Evolutionary conservation across 2,329 filamentous ascomycete species (phyloP).

Genomic region (Colletotrichum shisoi): DNA sequence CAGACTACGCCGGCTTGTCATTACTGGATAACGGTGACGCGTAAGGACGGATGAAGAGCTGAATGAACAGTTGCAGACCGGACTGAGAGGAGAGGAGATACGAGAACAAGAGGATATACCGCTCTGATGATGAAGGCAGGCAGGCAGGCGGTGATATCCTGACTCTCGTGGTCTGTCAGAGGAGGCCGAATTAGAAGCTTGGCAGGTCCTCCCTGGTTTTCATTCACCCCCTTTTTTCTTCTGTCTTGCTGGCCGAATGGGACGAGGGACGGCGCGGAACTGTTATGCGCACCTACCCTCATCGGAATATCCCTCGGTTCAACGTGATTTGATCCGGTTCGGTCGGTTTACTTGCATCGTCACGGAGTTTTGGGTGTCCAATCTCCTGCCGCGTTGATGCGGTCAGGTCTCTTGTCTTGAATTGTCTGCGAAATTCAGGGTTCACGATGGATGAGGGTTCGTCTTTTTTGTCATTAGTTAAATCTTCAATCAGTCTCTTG

Average conservation of each 20-base stretch:
- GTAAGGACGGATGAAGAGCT: neutral
- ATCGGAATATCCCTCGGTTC: neutral
- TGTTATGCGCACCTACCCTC: neutral
- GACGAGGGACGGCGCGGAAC: neutral
- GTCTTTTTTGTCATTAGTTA: neutral
- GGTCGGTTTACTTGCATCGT: conserved; percentile 9
- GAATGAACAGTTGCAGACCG: too few relatives aligned
- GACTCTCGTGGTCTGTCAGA: too few relatives aligned
- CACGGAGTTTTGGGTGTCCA: conserved; percentile 9
- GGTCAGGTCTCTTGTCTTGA: neutral
- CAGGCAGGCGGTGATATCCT: too few relatives aligned
- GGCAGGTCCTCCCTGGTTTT: neutral
- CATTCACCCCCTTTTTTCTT: neutral
- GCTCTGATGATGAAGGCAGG: too few relatives aligned
- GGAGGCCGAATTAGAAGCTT: too few relatives aligned
- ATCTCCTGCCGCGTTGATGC: neutral
- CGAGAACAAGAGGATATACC: neutral
- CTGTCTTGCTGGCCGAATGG: neutral
- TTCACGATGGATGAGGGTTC: neutral
- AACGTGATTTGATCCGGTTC: neutral
- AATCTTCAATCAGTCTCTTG: too few relatives aligned
- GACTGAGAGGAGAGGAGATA: neutral
- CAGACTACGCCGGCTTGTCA: neutral
- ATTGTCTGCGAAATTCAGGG: neutral
- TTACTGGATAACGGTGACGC: neutral